Evolutionary conservation across 805 yeast genomes (phyloP).

Genomic region (Blastobotrys chiropterorum): DNA sequence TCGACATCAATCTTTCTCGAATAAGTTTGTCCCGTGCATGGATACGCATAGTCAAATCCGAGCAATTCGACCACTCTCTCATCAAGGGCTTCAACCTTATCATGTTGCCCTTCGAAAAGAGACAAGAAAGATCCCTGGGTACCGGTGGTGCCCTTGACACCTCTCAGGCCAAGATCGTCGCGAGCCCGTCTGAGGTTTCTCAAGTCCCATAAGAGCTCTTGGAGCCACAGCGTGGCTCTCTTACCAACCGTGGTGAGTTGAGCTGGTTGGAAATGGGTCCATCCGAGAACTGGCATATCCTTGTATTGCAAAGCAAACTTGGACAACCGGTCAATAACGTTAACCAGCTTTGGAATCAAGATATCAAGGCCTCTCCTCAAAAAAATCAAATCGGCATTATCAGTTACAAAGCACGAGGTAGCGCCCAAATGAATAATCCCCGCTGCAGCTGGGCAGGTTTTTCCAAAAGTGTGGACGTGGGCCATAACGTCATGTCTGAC

Average conservation of each 20-base stretch:
- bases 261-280: conserved; percentile 99
- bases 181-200: conserved; percentile 94
- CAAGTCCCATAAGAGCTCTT: conserved; percentile 95
- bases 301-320: conserved; percentile 87
- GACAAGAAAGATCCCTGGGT: conserved; percentile 96
- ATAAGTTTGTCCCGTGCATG: conserved; percentile 98
- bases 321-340: conserved; percentile 85
- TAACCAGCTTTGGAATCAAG: conserved; percentile 89
- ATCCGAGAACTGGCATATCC: conserved; percentile 94
- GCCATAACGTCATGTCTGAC: conserved; percentile 99
- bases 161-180: conserved; percentile 92
- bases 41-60: conserved; percentile 93
- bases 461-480: conserved; percentile 93
- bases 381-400: conserved; percentile 95
- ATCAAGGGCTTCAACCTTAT: conserved; percentile 89
- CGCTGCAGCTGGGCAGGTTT: conserved; percentile 90
- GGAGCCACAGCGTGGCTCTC: conserved; percentile 96
- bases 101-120: conserved; percentile 94
- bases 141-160: conserved; percentile 99
- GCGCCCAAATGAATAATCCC: conserved; percentile 98
- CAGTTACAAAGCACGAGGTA: conserved; percentile 95
- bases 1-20: conserved; percentile 97
- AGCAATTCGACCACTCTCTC: conserved; percentile 85
- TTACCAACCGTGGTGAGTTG: conserved; percentile 98
- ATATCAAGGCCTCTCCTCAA: conserved; percentile 93